phyloP scores from a whole-genome alignment of 306 rosid species.

The Cicer chorassanicum region DNA sequence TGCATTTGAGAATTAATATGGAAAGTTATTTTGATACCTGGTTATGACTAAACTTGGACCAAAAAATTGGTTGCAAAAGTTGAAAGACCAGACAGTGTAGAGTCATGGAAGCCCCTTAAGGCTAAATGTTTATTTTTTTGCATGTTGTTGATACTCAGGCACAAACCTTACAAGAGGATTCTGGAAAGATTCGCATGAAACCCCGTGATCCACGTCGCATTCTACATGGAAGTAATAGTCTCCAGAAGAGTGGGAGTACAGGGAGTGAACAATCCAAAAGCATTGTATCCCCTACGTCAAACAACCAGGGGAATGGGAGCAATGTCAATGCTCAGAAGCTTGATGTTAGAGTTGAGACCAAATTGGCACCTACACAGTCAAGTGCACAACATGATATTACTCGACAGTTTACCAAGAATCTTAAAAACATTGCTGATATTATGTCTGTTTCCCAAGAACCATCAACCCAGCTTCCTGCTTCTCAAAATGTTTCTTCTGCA shows the following conservation, averaged over 20 bases:
- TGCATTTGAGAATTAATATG: slow-evolving; percentile 22
- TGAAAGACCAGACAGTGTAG: background rate
- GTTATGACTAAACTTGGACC: slow-evolving; percentile 22
- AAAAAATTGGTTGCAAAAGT: slow-evolving; percentile 14
- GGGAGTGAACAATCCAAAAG: slow-evolving; percentile 69
- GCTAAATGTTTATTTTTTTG: slow-evolving; percentile 36
- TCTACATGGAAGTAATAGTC: slow-evolving; percentile 65
- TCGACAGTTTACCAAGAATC: slow-evolving; percentile 74
- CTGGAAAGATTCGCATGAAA: slow-evolving; percentile 89
- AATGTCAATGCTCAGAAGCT: slow-evolving; percentile 56
- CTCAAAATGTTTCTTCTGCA: slow-evolving; percentile 61
- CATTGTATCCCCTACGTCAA: slow-evolving; percentile 47
- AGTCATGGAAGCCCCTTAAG: slow-evolving; percentile 11
- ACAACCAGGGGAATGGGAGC: slow-evolving; percentile 57
- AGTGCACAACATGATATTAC: slow-evolving; percentile 69
- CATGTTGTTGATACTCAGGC: slow-evolving; percentile 39
- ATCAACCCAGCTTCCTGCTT: slow-evolving; percentile 48
- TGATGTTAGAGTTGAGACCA: slow-evolving; percentile 62
- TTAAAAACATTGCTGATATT: slow-evolving; percentile 86
- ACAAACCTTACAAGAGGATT: slow-evolving; percentile 61
- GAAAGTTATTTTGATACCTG: slow-evolving; percentile 13
- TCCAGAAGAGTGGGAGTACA: slow-evolving; percentile 64
- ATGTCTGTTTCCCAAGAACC: slow-evolving; percentile 70
- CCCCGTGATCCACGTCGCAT: slow-evolving; percentile 97
- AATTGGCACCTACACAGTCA: slow-evolving; percentile 53